Evolutionary conservation across 2,329 filamentous ascomycete genomes (phyloP).

Genomic region (Clarireedia hainanense): DNA sequence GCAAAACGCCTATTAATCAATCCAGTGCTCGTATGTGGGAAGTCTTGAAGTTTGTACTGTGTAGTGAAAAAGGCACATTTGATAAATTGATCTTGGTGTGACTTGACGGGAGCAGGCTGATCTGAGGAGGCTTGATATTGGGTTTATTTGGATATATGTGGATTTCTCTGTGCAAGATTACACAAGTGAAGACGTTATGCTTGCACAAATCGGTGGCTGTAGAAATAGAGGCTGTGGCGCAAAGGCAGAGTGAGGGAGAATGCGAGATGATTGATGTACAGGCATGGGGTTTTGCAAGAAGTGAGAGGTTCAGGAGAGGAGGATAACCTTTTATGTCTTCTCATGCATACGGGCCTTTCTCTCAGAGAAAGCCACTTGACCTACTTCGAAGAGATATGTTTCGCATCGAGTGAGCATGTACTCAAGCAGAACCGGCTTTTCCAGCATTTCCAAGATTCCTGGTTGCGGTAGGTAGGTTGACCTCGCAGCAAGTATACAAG

Average conservation of each 20-base stretch:
- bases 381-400: not conserved
- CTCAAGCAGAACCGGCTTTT: conserved; percentile 1
- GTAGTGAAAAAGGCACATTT: not conserved
- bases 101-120: too few species aligned
- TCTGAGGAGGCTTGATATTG: not conserved
- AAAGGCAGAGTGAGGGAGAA: not conserved
- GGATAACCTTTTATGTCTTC: conserved; percentile 12
- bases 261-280: not conserved
- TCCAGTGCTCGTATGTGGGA: not conserved
- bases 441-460: not conserved
- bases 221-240: not conserved
- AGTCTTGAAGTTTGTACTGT: not conserved
- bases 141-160: not conserved
- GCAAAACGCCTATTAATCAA: not conserved
- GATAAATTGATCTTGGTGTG: too few species aligned
- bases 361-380: conserved; percentile 4
- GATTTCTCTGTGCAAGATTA: not conserved
- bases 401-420: not conserved
- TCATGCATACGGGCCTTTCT: not conserved
- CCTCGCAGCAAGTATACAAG: not conserved
- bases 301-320: conserved; percentile 6
- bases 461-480: too few species aligned
- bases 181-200: not conserved
- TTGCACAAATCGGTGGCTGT: not conserved
- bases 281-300: not conserved